These are phyloP conservation scores for Saitozyma sp. DNA, from an alignment of 768 basidiomycete genomes.

Conservation along the genomic window DNA sequence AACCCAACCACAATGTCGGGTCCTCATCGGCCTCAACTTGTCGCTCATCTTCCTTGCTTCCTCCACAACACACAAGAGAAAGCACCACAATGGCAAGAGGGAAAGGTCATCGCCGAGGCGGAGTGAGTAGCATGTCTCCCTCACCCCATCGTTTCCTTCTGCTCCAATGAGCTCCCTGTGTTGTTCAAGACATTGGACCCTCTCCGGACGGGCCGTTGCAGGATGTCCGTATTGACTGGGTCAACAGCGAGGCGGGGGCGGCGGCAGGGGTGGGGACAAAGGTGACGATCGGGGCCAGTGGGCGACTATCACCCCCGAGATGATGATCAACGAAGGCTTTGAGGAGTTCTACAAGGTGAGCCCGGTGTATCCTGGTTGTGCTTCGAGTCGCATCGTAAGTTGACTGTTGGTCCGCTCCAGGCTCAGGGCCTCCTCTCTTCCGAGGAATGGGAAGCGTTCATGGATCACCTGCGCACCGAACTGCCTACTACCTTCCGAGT, in stretches of 20 bases:
- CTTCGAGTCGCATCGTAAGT: neutral
- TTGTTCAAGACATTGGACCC: no score
- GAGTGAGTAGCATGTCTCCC: no score
- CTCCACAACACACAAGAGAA: no score
- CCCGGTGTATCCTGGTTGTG: neutral
- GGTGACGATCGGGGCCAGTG: conserved; percentile 12
- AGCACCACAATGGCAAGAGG: no score
- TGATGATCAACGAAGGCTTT: conserved; percentile 52
- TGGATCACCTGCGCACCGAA: conserved; percentile 66
- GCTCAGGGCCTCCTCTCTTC: conserved; percentile 72
- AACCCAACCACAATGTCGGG: no score
- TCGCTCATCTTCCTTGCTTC: no score
- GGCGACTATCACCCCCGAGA: conserved; percentile 18
- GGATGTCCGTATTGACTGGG: no score
- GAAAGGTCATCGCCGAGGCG: no score
- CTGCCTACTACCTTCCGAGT: conserved; percentile 94
- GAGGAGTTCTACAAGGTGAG: conserved; percentile 56
- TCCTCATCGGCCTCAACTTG: no score
- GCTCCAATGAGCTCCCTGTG: no score
- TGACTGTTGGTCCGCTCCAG: conserved; percentile 23
- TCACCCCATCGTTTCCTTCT: no score
- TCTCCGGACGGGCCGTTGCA: no score
- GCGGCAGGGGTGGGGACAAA: conserved; percentile 5
- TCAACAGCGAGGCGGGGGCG: neutral
- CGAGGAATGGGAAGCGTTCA: conserved; percentile 72